These are phyloP conservation scores for Gliomastix tumulicola DNA, from an alignment of 2,329 filamentous ascomycete genomes.

Conservation along the genomic window DNA sequence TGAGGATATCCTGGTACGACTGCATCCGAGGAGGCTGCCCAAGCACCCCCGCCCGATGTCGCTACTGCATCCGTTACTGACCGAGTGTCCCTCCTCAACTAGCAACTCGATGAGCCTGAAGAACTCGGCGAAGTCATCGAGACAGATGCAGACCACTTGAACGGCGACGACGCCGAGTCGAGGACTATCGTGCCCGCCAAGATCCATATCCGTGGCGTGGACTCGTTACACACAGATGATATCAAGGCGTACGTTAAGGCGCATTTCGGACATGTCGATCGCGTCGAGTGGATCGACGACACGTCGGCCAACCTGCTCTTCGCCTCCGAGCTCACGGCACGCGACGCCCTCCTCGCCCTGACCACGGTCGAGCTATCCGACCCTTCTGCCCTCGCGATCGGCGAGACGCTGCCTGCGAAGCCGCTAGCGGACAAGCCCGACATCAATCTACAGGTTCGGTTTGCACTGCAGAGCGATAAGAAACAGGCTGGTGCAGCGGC, in stretches of 20 bases:
- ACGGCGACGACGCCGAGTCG: constrained; percentile 18
- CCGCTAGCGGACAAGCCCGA: constrained; percentile 61
- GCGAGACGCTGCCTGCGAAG: constrained; percentile 66
- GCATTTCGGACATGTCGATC: constrained; percentile 53
- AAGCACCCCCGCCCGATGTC: not conserved
- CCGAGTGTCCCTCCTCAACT: not conserved
- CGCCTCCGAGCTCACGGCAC: constrained; percentile 41
- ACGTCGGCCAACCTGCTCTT: constrained; percentile 84
- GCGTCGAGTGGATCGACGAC: constrained; percentile 94
- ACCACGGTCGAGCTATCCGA: constrained; percentile 45
- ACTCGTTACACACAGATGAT: constrained; percentile 72
- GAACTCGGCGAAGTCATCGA: constrained; percentile 26
- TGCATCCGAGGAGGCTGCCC: too few relatives aligned
- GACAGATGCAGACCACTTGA: not conserved
- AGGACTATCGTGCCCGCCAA: constrained; percentile 41
- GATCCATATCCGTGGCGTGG: constrained; percentile 77
- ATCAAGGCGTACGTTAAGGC: constrained; percentile 69
- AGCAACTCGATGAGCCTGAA: constrained; percentile 27
- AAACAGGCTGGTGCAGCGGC: constrained; percentile 74
- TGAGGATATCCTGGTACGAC: constrained; percentile 28
- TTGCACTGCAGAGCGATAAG: constrained; percentile 67
- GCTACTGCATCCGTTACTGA: not conserved
- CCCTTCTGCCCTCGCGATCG: constrained; percentile 44
- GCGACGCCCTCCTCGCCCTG: constrained; percentile 48
- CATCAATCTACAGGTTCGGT: constrained; percentile 62